Conservation (phyloP, 129 eudicot genomes). For the Artemisia tridentata region DNA sequence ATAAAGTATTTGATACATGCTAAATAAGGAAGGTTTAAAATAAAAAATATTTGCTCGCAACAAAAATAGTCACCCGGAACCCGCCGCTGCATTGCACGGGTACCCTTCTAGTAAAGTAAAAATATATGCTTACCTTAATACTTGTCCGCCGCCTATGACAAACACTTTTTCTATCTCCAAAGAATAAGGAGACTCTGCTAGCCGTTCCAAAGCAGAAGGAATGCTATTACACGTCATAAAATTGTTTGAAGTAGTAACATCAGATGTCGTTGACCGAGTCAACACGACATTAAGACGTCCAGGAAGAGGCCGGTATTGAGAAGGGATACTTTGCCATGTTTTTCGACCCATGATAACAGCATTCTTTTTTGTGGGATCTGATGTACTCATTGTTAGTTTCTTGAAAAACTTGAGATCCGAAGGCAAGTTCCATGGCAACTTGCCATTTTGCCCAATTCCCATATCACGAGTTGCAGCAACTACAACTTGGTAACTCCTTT, state of each 20-base stretch:
- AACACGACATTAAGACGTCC: conserved; percentile 77
- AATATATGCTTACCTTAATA: conserved; percentile 64
- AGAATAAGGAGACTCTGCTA: conserved; percentile 55
- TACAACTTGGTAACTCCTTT: conserved; percentile 65
- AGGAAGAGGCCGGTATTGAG: conserved; percentile 58
- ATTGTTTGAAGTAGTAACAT: conserved; percentile 40
- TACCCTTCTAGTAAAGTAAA: too few relatives aligned
- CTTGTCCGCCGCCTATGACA: conserved; percentile 76
- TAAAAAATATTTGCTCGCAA: too few relatives aligned
- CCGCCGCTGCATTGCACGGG: too few relatives aligned
- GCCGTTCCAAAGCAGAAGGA: conserved; percentile 54
- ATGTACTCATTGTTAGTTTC: conserved; percentile 49
- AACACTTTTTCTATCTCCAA: conserved; percentile 56
- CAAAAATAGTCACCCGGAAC: too few relatives aligned
- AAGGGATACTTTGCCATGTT: conserved; percentile 79
- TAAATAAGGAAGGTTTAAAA: too few relatives aligned
- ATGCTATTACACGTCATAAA: conserved; percentile 54
- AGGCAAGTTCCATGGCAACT: conserved; percentile 76
- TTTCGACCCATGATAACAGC: conserved; percentile 82
- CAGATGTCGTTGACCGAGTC: conserved; percentile 49
- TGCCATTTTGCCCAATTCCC: conserved; percentile 81
- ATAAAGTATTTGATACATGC: too few relatives aligned
- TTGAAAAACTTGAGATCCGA: conserved; percentile 72
- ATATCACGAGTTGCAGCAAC: conserved; percentile 77
- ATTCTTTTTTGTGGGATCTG: conserved; percentile 52